Conservation (phyloP, 2,329 filamentous ascomycete species). For the Metarhizium guizhouense region DNA sequence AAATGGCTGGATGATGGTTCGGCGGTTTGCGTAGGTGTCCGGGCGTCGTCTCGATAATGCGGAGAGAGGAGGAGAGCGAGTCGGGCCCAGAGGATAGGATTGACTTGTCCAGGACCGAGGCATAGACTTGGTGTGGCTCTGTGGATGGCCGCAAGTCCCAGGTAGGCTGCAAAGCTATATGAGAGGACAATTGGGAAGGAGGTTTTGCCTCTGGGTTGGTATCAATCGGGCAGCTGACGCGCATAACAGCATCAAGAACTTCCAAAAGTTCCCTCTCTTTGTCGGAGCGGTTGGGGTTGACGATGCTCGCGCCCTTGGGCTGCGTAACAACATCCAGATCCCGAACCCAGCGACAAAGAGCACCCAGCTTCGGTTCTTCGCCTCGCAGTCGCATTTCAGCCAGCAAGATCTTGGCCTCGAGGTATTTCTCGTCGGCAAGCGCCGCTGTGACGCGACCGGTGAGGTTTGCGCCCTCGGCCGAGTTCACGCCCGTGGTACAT, state of each 20-base stretch:
- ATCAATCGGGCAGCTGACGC: conserved; percentile 49
- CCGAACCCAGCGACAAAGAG: conserved; percentile 63
- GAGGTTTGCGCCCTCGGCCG: conserved; percentile 49
- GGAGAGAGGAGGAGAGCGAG: conserved; percentile 26
- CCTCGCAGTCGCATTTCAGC: conserved; percentile 62
- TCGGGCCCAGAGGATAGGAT: conserved; percentile 35
- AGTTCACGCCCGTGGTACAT: conserved; percentile 57
- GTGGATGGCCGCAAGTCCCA: conserved; percentile 48
- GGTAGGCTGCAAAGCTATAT: conserved; percentile 48
- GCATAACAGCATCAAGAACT: conserved; percentile 55
- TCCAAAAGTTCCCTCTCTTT: conserved; percentile 46
- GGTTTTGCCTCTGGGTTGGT: conserved; percentile 35
- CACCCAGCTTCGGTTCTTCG: conserved; percentile 57
- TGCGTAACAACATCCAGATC: conserved; percentile 60
- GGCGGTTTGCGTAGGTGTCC: conserved; percentile 55
- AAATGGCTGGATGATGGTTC: conserved; percentile 56
- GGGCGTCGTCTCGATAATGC: conserved; percentile 52
- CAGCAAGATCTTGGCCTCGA: conserved; percentile 55
- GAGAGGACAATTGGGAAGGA: conserved; percentile 24
- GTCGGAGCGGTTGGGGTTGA: conserved; percentile 25
- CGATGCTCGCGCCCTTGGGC: conserved; percentile 29
- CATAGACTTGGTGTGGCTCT: conserved; percentile 37
- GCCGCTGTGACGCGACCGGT: conserved; percentile 59
- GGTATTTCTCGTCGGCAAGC: conserved; percentile 54
- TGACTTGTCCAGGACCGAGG: conserved; percentile 48